Conservation (phyloP, 495 filamentous ascomycete species). For the Aspergillus mulundensis region DNA sequence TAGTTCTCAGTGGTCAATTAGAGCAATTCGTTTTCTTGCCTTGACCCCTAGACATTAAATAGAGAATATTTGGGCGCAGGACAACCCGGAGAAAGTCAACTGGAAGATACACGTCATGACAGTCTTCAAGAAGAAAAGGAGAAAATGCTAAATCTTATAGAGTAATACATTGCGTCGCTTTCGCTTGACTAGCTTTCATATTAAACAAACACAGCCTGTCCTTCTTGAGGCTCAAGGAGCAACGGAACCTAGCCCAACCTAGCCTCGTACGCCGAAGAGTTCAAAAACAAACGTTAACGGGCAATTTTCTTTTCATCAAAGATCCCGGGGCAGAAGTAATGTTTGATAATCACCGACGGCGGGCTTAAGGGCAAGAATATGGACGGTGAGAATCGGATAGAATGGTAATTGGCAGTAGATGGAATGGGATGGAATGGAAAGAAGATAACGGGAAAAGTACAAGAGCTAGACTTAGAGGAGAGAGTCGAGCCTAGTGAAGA, state of each 20-base stretch:
- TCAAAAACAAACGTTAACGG: slow-evolving; percentile 5
- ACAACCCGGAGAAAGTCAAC: too few relatives aligned
- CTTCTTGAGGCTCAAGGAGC: background rate
- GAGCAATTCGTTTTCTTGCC: too few relatives aligned
- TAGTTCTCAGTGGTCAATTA: too few relatives aligned
- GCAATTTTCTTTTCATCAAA: background rate
- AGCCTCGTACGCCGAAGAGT: slow-evolving; percentile 9
- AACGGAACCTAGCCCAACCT: background rate
- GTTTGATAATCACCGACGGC: background rate
- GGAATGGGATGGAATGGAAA: slow-evolving; percentile 11
- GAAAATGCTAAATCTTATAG: background rate
- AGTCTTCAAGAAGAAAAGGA: background rate
- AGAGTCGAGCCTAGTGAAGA: slow-evolving; percentile 94
- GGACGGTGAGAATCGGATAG: slow-evolving; percentile 13
- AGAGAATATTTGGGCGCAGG: too few relatives aligned
- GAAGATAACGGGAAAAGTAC: slow-evolving; percentile 8
- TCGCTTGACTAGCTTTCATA: slow-evolving; percentile 13
- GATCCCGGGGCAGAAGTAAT: slow-evolving; percentile 5
- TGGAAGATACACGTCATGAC: background rate
- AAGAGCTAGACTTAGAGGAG: slow-evolving; percentile 55
- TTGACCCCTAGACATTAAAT: too few relatives aligned
- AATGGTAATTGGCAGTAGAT: slow-evolving; percentile 11
- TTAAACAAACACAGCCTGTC: slow-evolving; percentile 10
- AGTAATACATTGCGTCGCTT: slow-evolving; percentile 12
- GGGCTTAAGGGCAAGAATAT: slow-evolving; percentile 7